Percentiles rank a stretch among this genome's conserved stretches.
These are phyloP conservation scores for Macrolepiota fuliginosa DNA, from an alignment of 768 basidiomycete genomes.

Conservation along the genomic window DNA sequence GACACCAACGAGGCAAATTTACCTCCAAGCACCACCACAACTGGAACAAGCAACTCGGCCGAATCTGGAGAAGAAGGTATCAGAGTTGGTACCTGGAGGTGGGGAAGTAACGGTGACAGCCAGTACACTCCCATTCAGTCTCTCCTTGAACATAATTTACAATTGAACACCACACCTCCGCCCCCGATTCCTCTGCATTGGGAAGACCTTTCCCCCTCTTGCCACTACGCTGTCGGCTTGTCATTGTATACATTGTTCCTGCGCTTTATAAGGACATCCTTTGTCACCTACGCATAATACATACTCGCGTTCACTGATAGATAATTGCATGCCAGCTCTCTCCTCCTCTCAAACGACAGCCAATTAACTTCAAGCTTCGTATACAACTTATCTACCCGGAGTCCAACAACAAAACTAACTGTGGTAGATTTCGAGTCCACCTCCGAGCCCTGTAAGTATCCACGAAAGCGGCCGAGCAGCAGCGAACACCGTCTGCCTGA, in stretches of 20 bases:
- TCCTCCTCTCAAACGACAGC: too few species aligned
- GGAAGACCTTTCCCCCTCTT: not conserved
- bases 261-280: too few species aligned
- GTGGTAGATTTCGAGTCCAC: too few species aligned
- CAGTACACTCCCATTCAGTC: constrained; percentile 81
- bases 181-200: not conserved
- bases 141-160: constrained; percentile 67
- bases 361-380: too few species aligned
- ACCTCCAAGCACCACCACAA: constrained; percentile 92
- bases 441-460: too few species aligned
- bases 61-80: constrained; percentile 84
- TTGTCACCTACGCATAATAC: too few species aligned
- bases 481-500: too few species aligned
- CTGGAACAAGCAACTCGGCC: constrained; percentile 87
- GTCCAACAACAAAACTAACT: too few species aligned
- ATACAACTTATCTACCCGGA: too few species aligned
- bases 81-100: constrained; percentile 73
- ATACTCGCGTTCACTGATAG: too few species aligned
- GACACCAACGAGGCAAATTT: constrained; percentile 71
- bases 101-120: constrained; percentile 88
- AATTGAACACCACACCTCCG: constrained; percentile 15
- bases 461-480: too few species aligned
- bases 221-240: not conserved
- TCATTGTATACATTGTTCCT: not conserved
- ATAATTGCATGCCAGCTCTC: too few species aligned